Percentiles rank a stretch among this genome's conserved stretches.
phyloP scores from a whole-genome alignment of 352 stramenopile genomes.

The Globisporangium paroecandrum region DNA sequence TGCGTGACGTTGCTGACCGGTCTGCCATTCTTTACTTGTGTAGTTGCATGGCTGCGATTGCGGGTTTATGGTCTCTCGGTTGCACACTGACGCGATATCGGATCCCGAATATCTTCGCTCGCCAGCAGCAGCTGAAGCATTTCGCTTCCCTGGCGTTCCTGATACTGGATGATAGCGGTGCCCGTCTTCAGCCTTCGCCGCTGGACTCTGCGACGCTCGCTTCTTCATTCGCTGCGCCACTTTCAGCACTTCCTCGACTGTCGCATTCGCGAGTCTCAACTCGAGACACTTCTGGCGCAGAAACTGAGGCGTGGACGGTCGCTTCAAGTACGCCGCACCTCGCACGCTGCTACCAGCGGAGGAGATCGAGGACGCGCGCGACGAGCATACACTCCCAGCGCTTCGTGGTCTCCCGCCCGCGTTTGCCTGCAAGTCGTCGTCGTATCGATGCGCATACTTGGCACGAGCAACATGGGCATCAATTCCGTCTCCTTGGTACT shows the following conservation, averaged over 20 bases:
- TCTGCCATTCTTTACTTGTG: conserved; percentile 1
- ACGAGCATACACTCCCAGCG: conserved; percentile 46
- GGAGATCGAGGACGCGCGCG: conserved; percentile 14
- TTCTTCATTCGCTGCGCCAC: conserved; percentile 34
- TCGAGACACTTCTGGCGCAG: conserved; percentile 71
- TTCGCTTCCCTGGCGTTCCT: conserved; percentile 8
- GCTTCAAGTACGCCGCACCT: conserved; percentile 54
- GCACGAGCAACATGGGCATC: background rate
- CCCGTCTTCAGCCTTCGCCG: conserved; percentile 12
- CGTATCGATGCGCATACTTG: conserved; percentile 5
- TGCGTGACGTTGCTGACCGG: conserved; percentile 4
- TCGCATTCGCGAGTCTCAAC: conserved; percentile 31
- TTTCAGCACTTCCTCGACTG: conserved; percentile 6
- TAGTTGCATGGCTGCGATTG: conserved; percentile 1
- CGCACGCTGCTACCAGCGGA: conserved; percentile 32
- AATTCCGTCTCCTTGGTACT: conserved; percentile 7
- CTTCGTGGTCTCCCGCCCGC: conserved; percentile 36
- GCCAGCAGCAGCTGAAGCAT: background rate
- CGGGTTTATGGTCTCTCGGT: conserved; percentile 7
- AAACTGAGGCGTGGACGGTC: conserved; percentile 52
- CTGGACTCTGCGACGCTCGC: conserved; percentile 18
- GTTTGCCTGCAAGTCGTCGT: conserved; percentile 6
- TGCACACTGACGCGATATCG: conserved; percentile 22
- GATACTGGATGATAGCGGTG: conserved; percentile 3
- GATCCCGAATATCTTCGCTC: conserved; percentile 44